Base-by-base conservation (phyloP, 306 rosid genomes). In the Quercus agrifolia region DNA sequence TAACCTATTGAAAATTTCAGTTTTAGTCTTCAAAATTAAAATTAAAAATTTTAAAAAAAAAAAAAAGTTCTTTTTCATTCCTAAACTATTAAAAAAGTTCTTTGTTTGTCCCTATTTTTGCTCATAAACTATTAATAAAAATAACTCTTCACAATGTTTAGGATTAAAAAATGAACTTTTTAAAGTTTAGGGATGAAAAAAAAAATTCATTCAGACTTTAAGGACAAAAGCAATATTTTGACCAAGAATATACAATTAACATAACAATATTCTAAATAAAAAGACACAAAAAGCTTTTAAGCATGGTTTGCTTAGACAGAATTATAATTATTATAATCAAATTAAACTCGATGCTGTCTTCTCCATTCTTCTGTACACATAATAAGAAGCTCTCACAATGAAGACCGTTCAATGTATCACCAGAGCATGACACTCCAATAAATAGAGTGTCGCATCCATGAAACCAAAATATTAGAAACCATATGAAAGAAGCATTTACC, bases 401-500 rank as follows among this genome's bases (percentile, higher is more conserved):
- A 57, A 74, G 28, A 19, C 33, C 2, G 9, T 57, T 17, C 69
- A 33, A 23, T 12, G 35, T 12, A 56, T 49, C 31, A 56, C 69
- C 41, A 33, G 21, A 57, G 27, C 11, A 67, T 14, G 19, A 6
- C 19, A 62, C 70, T 38, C 46, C 35, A 55, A 23, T n/a, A 55
- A 19, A 49, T 33, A 28, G 27, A 14, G 14, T 30, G 19, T 3
- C 6, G 5, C 8, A 4, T 38, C 51, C 54, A 64, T 6, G 14
- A 63, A 78, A 56, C 15, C 4, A 71, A 8, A 14, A 30, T 23
- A 31, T 13, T 31, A 20, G 4, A 57, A 38, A 41, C 28, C 4
- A 46, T 17, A 59, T 20, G 13, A 25, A 56, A 70, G 25, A 73
- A 52, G 35, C 14, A 74, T 3, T 35, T 56, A 89, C 92, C 90